phyloP scores from a whole-genome alignment of 345 rosid genomes.

The Laguncularia racemosa region DNA sequence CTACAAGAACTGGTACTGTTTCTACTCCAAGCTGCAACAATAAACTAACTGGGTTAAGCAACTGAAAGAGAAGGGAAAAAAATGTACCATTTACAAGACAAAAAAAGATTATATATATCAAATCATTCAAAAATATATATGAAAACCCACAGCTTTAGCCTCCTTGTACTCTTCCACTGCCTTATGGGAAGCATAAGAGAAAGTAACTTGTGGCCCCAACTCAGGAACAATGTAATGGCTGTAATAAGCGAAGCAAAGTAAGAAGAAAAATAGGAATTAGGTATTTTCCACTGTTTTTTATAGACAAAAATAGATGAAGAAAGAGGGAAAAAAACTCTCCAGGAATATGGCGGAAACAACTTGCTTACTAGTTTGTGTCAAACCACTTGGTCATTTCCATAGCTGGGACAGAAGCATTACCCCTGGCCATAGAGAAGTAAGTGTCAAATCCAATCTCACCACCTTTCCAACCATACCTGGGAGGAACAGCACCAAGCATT shows the following conservation, averaged over 20 bases:
- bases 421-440: constrained; percentile 98
- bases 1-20: constrained; percentile 80
- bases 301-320: neutral
- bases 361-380: constrained; percentile 98
- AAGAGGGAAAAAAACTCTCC: neutral
- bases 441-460: constrained; percentile 80
- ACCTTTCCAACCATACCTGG: constrained; percentile 69
- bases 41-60: constrained; percentile 10
- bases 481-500: constrained; percentile 94
- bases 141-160: constrained; percentile 68
- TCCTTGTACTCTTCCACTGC: constrained; percentile 90
- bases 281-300: too few species aligned
- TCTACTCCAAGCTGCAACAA: constrained; percentile 77
- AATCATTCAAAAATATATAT: too few species aligned
- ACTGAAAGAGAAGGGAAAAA: neutral
- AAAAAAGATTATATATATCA: neutral
- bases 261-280: neutral
- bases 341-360: neutral
- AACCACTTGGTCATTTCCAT: constrained; percentile 99
- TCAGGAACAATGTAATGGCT: constrained; percentile 97
- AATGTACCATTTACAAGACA: neutral
- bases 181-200: constrained; percentile 92
- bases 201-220: constrained; percentile 80
- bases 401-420: constrained; percentile 90
- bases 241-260: constrained; percentile 6